Evolutionary conservation across 495 filamentous ascomycete species (phyloP), one percentile per base, ranked within the genome.

Genomic region (Aspergillus sparsus): DNA sequence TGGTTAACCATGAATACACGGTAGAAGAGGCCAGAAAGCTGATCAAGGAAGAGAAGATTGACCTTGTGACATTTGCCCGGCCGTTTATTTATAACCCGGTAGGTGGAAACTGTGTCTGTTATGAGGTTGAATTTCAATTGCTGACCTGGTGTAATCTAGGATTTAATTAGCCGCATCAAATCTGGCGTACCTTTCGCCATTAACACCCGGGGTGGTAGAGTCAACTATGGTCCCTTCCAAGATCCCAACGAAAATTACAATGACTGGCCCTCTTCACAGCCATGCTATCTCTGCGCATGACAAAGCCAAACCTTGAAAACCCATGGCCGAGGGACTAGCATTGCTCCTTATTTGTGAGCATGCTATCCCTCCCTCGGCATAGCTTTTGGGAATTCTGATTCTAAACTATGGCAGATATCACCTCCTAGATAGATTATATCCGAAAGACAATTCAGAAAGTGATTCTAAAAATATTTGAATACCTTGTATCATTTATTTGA

Each of bases 1-100:
- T 88, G 15, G 53, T 84, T 34, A 81, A 81, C 7, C 83, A 84
- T 13, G 80, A 77, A 0, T 80, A 79, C 57, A 74, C 61, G 33
- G 82, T 80, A 15, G 67, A 60, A 51, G 58, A 70, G 42, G 65
- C 80, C 5, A 77, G 79, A 12, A 77, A 82, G 36, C 61, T 80
- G 50, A 53, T 80, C 12, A 77, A 75, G 59, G 63, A 69, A 50
- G 75, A 74, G 41, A 71, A 71, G 62, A 70, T 84, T 42, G 69
- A 83, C 50, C 69, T 72, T 1, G 69, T 76, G 44, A 74, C 76
- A 2, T 88, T 85, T 68, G 85, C 83, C 31, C 65, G 81, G 34
- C 75, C 75, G 53, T 89, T 83, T 61, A 83, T 88, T 61, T 76
- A 81, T 56, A 89, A 75, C 36, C 85, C 85, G 2, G 85, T 63